Evolutionary conservation across 1,284 basidiomycete species (phyloP), one percentile per base, ranked within the genome.

Genomic region (Trichosporon ovoides): DNA sequence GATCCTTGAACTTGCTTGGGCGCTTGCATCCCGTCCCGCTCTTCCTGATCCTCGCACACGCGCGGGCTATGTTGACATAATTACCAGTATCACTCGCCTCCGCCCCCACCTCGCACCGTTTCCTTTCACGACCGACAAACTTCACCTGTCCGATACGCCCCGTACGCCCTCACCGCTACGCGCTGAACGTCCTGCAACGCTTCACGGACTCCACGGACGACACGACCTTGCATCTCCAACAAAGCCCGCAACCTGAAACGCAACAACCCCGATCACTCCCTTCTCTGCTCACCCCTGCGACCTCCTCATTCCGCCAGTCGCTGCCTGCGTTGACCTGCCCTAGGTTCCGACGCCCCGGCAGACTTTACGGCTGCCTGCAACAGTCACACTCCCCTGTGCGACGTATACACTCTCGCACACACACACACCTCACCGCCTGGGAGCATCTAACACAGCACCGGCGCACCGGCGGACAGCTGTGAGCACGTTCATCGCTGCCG

Each of bases 171-270:
- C 35, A 37, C 4, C 35, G 3, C 16, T n/a, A 37, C 35, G 35
- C 35, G 12, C 34, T 37, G 6, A 37, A 22, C 43, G 14, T 20
- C 40, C 24, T 31, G 28, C 28, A 31, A 31, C 28, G 28, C 28
- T 31, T 9, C 4, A 31, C 28, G 28, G 28, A 31, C 28, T 31
- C 28, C 4, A 31, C 28, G 28, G 28, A 31, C 28, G 28, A 31
- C 24, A 48, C 43, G 43, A 28, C n/a, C 43, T 48, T 28, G 22
- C 43, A 31, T 48, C 43, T 31, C 24, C 24, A 14, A 24, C 40
- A 13, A 48, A 48, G 43, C 14, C 16, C 43, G 14, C 43, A 31
- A 48, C 43, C 43, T 48, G 43, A 48, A 46, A 48, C 43, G 43
- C 24, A n/a, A 24, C 43, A 31, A 46, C 22, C 43, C 43, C 22